These are phyloP conservation scores for Cladosporium oxysporum DNA, from an alignment of 2,329 filamentous ascomycete genomes.

Conservation along the genomic window DNA sequence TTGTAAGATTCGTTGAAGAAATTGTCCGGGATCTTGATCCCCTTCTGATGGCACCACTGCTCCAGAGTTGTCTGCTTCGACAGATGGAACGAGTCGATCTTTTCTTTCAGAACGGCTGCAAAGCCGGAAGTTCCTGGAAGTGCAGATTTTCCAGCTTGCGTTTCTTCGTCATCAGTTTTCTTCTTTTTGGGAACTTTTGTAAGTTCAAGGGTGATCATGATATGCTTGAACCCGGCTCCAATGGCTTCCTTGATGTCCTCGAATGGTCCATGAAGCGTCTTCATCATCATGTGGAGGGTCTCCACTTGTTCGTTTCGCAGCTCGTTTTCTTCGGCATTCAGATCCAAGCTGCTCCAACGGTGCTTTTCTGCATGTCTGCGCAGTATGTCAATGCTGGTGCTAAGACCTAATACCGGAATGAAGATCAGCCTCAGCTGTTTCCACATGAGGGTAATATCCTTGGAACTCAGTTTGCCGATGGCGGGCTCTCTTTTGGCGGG, in stretches of 20 bases:
- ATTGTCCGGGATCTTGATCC: constrained; percentile 50
- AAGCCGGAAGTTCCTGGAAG: constrained; percentile 63
- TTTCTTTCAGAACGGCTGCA: constrained; percentile 54
- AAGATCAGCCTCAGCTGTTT: constrained; percentile 62
- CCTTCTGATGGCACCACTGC: constrained; percentile 48
- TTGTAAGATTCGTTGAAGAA: constrained; percentile 51
- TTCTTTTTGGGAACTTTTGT: constrained; percentile 40
- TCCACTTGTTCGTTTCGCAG: constrained; percentile 29
- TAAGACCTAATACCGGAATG: constrained; percentile 67
- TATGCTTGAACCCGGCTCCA: constrained; percentile 67
- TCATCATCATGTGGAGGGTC: constrained; percentile 67
- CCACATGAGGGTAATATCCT: constrained; percentile 64
- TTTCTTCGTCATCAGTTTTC: constrained; percentile 40
- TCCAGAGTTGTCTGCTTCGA: constrained; percentile 61
- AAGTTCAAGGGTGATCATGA: constrained; percentile 56
- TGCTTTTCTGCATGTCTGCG: constrained; percentile 62
- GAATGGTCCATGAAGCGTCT: constrained; percentile 68
- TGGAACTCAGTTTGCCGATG: constrained; percentile 64
- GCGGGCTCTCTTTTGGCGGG: constrained; percentile 76
- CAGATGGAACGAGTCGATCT: constrained; percentile 58
- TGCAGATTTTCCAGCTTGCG: constrained; percentile 30
- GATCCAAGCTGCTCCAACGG: constrained; percentile 45
- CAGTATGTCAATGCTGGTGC: constrained; percentile 71
- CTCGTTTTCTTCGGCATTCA: constrained; percentile 24
- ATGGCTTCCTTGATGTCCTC: constrained; percentile 62